Conservation (phyloP, 2,329 filamentous ascomycete genomes). For the Zopfia rhizophila region DNA sequence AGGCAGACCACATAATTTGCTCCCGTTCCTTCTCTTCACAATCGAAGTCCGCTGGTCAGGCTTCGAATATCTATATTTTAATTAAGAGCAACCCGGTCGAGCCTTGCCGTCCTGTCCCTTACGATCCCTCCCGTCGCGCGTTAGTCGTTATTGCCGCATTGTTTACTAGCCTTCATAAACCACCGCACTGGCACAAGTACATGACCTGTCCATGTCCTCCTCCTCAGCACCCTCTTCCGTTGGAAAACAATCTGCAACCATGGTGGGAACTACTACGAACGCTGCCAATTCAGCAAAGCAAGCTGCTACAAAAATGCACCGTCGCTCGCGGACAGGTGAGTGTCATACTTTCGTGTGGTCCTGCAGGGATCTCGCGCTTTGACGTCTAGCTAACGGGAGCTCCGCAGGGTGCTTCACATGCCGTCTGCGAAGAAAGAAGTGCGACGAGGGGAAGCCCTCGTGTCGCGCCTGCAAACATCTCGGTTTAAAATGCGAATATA, state of each 20-base stretch:
- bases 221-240: conserved; percentile 53
- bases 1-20: conserved; percentile 61
- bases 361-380: conserved; percentile 51
- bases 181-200: conserved; percentile 54
- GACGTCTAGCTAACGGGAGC: conserved; percentile 49
- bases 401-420: conserved; percentile 73
- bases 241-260: conserved; percentile 58
- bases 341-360: conserved; percentile 45
- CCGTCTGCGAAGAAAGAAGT: conserved; percentile 75
- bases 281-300: conserved; percentile 62
- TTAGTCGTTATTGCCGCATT: conserved; percentile 55
- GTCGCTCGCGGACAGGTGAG: conserved; percentile 93
- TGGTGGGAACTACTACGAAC: conserved; percentile 58
- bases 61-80: conserved; percentile 59
- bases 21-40: conserved; percentile 49
- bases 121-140: conserved; percentile 52
- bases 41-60: conserved; percentile 60
- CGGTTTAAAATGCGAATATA: conserved; percentile 92
- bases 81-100: conserved; percentile 55
- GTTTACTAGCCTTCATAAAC: conserved; percentile 54
- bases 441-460: conserved; percentile 72
- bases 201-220: conserved; percentile 61
- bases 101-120: conserved; percentile 55
- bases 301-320: conserved; percentile 86
- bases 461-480: conserved; percentile 76